A percentile compares a stretch with the other conserved stretches of the same genome.
phyloP scores from a whole-genome alignment of 805 yeast genomes.

The Kodamaea neixiangensis region DNA sequence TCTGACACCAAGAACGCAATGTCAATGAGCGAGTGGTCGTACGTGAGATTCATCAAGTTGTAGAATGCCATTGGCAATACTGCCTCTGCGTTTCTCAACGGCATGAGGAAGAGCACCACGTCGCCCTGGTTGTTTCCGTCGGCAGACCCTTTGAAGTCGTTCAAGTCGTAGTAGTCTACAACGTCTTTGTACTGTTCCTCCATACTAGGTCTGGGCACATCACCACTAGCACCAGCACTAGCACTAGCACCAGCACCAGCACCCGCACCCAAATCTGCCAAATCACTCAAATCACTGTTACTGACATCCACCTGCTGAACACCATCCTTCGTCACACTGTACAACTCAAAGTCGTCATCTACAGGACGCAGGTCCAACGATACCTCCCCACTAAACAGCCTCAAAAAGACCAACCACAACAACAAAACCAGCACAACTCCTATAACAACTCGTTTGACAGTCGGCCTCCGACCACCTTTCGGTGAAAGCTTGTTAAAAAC shows the following conservation, averaged over 20 bases:
- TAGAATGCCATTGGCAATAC: constrained; percentile 82
- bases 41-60: constrained; percentile 82
- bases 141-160: constrained; percentile 53
- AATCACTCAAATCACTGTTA: constrained; percentile 5
- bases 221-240: constrained; percentile 7
- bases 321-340: constrained; percentile 35
- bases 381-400: constrained; percentile 1
- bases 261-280: constrained; percentile 3
- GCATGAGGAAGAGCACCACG: constrained; percentile 67
- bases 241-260: constrained; percentile 6
- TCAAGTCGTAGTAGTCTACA: constrained; percentile 64
- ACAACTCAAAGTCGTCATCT: constrained; percentile 23
- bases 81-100: constrained; percentile 75
- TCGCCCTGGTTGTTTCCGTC: constrained; percentile 57
- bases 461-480: constrained; percentile 11
- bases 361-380: background rate
- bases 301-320: constrained; percentile 16
- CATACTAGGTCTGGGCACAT: background rate
- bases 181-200: constrained; percentile 46
- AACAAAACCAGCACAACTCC: constrained; percentile 10
- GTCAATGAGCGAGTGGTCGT: constrained; percentile 78
- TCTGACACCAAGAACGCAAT: constrained; percentile 80
- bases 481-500: constrained; percentile 25
- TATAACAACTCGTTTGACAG: constrained; percentile 7
- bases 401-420: constrained; percentile 13